Base-by-base conservation (phyloP, 1,139 yeast genomes). In the Pichia sp. region DNA sequence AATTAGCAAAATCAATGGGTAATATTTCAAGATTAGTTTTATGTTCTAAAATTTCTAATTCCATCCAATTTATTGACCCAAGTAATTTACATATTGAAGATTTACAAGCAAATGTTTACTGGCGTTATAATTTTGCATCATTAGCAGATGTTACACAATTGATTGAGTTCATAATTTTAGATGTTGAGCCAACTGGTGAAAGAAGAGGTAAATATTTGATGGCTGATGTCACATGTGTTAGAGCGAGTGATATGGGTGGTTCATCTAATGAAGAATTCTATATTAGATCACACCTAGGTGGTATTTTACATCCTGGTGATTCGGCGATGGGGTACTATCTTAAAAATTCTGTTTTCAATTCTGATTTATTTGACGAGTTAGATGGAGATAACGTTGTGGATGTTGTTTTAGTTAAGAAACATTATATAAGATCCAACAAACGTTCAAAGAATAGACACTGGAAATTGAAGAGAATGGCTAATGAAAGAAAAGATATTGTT, bases 391-490 rank as follows among this genome's bases (percentile, higher is more conserved):
- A 79, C 54, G 69, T 79, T 29, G 95, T 96, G n/a, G 98, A 92
- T 62, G 96, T 92, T 42, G 78, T 90, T 4, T 70, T 92, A 50
- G 95, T 92, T 52, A 92, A 90, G 90, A 92, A 92, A 67, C 79
- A 80, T 66, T 92, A 89, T 72, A 76, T 84, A 47, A 85, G 94
- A 73, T 83, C 85, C 70, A 74, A 82, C 45, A 79, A 78, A 72
- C 85, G 83, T 70, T 68, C 79, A 53, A 85, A 83, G 78, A 80
- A 82, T 73, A 83, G 96, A 74, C 77, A 76, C 68, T 92, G 97
- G 97, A 90, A 86, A 72, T 81, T 92, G 70, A 88, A 87, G 83
- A 85, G 97, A 76, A 89, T 92, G 97, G 97, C 97, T 42, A 85
- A 76, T 66, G 97, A 92, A 70, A 95, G 90, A 68, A 79, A 80